Evolutionary conservation across 2,329 filamentous ascomycete genomes (phyloP), one percentile per base, ranked within the genome.

Genomic region (Alternaria ventricosa): DNA sequence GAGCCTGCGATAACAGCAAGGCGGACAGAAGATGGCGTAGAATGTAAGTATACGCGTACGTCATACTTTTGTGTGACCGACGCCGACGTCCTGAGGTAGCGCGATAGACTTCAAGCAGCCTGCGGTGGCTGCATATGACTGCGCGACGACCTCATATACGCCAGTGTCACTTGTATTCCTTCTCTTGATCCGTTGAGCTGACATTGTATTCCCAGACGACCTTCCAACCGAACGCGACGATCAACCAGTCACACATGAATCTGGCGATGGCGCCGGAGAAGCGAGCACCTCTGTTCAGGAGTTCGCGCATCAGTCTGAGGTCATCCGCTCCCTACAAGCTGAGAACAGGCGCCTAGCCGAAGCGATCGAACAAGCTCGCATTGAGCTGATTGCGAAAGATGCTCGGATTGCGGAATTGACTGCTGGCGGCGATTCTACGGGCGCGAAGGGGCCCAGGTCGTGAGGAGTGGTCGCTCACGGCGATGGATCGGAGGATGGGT

Each of bases 241-340:
- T 2, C 36, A 41, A 3, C 36, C 36, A 11, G 36, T 41, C 0
- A 41, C n/a, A 41, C 36, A 41, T 18, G 9, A 41, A 8, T 18
- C n/a, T 41, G 36, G 8, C 15, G 36, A 3, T 41, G n/a, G 36
- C n/a, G 3, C 0, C 3, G 5, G 0, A 11, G 33, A n/a, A 41
- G 36, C n/a, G 15, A 41, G 36, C 36, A 3, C 36, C 9, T 41
- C 36, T 18, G 33, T 3, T 3, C 4, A 41, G 1, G 33, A 41
- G 4, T 18, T 3, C 1, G 2, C 33, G 8, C 36, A 10, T 3
- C 1, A 41, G n/a, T 41, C 36, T 41, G 36, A 41, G 36, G 8
- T 0, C 1, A 41, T 11, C n/a, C 36, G 36, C 8, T 41, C 1
- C 5, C 1, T 41, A 3, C 1, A 41, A 3, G 36, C 36, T 8